A percentile compares a stretch with the other conserved stretches of the same genome.
Conservation (phyloP, 441 rosid species). For the Euphorbia celastroides region DNA sequence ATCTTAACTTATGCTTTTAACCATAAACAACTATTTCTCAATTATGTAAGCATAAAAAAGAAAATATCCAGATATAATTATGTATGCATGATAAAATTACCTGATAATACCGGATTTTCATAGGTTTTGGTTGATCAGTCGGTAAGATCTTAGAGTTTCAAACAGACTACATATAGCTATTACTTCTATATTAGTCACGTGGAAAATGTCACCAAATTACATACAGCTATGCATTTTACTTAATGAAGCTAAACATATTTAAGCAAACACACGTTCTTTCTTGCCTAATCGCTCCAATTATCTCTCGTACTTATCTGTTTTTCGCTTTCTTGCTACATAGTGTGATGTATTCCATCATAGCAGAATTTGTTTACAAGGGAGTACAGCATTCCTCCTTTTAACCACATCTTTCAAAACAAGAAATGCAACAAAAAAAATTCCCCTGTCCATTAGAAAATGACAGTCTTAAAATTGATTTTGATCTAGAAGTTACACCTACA, state of each 20-base stretch:
- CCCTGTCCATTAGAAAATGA: too few relatives aligned
- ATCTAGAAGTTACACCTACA: too few relatives aligned
- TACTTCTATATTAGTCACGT: not conserved
- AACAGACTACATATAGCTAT: not conserved
- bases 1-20: not conserved
- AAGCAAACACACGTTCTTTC: not conserved
- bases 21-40: not conserved
- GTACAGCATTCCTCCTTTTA: too few relatives aligned
- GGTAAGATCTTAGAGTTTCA: not conserved
- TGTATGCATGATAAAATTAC: conserved; percentile 33
- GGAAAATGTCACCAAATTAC: not conserved
- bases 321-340: too few relatives aligned
- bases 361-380: too few relatives aligned
- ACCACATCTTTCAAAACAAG: too few relatives aligned
- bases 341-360: too few relatives aligned
- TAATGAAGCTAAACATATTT: conserved; percentile 4
- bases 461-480: too few relatives aligned
- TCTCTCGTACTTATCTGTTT: too few relatives aligned
- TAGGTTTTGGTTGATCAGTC: not conserved
- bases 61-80: not conserved
- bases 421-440: too few relatives aligned
- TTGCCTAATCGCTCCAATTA: not conserved
- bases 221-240: not conserved
- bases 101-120: conserved; percentile 85
- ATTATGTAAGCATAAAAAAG: conserved; percentile 16